Evolutionary conservation across 1,284 basidiomycete species (phyloP).

Genomic region (Golubevia sp.): DNA sequence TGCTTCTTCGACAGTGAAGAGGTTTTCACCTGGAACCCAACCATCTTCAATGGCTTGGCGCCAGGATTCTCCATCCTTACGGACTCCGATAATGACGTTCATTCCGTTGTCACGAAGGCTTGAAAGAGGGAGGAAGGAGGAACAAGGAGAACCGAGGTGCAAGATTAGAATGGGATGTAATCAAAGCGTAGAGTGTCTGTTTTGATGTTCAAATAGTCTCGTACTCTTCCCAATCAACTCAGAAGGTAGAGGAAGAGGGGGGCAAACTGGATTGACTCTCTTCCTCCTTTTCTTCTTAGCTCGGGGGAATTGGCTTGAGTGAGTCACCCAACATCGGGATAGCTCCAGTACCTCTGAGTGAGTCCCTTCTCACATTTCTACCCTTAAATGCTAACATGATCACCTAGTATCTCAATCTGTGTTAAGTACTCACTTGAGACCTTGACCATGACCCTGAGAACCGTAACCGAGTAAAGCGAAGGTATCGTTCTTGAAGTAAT

Average conservation of each 20-base stretch:
- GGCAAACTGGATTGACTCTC: too few species aligned
- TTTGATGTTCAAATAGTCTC: background rate
- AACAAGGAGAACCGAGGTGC: slow-evolving; percentile 3
- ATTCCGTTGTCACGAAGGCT: slow-evolving; percentile 8
- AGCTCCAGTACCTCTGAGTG: too few species aligned
- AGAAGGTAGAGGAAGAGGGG: too few species aligned
- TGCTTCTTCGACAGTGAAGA: background rate
- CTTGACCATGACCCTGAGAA: background rate
- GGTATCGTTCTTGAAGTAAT: background rate
- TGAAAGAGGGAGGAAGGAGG: background rate
- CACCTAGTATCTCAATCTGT: too few species aligned
- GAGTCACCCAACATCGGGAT: too few species aligned
- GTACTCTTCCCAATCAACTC: background rate
- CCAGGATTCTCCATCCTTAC: background rate
- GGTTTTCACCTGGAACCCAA: background rate
- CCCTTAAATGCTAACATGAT: too few species aligned
- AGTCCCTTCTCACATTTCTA: too few species aligned
- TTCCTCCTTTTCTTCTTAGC: too few species aligned
- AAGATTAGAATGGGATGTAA: background rate
- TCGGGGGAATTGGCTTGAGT: too few species aligned
- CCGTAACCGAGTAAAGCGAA: background rate
- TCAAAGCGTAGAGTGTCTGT: too few species aligned
- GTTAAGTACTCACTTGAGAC: slow-evolving; percentile 21
- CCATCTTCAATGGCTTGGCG: background rate
- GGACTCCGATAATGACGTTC: background rate